Percentiles rank a stretch among this genome's conserved stretches.
These are phyloP conservation scores for Colletotrichum sp. DNA, from an alignment of 2,329 filamentous ascomycete species.

Conservation along the genomic window DNA sequence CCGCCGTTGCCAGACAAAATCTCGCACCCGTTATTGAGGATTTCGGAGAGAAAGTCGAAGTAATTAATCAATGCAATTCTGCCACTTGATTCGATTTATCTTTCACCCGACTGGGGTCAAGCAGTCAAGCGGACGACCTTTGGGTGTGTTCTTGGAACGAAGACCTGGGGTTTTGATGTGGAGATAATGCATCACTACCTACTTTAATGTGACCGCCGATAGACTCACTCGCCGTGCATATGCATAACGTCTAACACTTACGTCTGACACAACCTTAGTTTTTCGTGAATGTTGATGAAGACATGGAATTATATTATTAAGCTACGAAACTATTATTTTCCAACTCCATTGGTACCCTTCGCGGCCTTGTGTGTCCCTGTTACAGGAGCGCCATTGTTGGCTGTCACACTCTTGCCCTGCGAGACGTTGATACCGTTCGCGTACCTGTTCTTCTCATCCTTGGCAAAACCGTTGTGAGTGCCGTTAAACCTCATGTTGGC, in stretches of 20 bases:
- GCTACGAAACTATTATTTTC: background rate
- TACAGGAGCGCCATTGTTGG: conserved; percentile 1
- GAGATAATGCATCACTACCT: background rate
- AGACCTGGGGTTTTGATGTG: background rate
- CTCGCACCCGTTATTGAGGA: rapidly evolving
- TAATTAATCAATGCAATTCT: background rate
- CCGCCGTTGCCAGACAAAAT: background rate
- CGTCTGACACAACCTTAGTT: too few species aligned
- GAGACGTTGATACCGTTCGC: conserved; percentile 53
- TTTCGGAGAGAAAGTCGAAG: background rate
- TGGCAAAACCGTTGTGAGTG: conserved; percentile 65
- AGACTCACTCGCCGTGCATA: background rate
- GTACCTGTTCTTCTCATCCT: conserved; percentile 44
- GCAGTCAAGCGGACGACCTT: background rate
- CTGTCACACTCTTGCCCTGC: background rate
- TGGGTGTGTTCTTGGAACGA: background rate
- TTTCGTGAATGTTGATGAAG: too few species aligned
- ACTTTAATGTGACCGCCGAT: background rate
- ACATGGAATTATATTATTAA: background rate
- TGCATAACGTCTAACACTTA: too few species aligned
- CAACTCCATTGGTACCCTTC: background rate
- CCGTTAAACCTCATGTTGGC: conserved; percentile 61
- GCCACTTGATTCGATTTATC: too few species aligned
- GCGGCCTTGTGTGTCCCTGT: background rate
- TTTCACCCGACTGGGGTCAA: background rate